Conservation (phyloP, 371 early-diverging fungal genomes). For the Mucor piriformis region DNA sequence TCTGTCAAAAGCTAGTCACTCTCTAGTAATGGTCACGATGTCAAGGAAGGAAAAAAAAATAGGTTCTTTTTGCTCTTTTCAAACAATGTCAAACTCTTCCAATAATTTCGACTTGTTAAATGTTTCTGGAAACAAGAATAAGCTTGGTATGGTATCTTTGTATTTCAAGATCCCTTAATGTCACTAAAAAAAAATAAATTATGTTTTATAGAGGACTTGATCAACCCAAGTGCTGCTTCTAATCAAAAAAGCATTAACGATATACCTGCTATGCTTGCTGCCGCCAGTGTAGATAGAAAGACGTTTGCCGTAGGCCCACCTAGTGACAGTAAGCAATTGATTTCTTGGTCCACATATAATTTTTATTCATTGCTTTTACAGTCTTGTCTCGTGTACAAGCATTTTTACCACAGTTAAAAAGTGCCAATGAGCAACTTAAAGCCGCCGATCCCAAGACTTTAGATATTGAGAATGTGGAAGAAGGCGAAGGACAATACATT, state of each 20-base stretch:
- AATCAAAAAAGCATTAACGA: slow-evolving; percentile 14
- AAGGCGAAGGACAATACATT: slow-evolving; percentile 58
- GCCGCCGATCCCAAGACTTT: slow-evolving; percentile 42
- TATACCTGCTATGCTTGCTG: slow-evolving; percentile 16
- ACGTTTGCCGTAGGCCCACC: slow-evolving; percentile 25
- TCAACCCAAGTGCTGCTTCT: background rate
- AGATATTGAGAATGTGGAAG: slow-evolving; percentile 61
- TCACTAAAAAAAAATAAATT: too few relatives aligned
- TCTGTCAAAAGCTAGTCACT: too few relatives aligned
- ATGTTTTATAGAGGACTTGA: slow-evolving; percentile 2
- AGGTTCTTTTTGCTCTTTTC: too few relatives aligned
- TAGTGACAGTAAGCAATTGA: slow-evolving; percentile 41
- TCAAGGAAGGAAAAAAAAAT: too few relatives aligned
- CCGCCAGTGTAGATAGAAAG: slow-evolving; percentile 23
- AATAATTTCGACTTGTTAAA: slow-evolving; percentile 32
- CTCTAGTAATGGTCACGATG: too few relatives aligned
- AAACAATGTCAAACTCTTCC: slow-evolving; percentile 15
- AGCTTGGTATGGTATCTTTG: slow-evolving; percentile 23
- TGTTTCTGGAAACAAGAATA: slow-evolving; percentile 29
- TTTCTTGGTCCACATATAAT: too few relatives aligned
- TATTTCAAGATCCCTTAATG: too few relatives aligned
- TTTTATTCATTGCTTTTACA: background rate
- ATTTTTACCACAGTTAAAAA: slow-evolving; percentile 60
- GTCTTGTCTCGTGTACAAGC: slow-evolving; percentile 59
- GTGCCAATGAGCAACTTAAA: slow-evolving; percentile 55